Base-by-base conservation (phyloP, 116 monocot species). In the Iris pallida region DNA sequence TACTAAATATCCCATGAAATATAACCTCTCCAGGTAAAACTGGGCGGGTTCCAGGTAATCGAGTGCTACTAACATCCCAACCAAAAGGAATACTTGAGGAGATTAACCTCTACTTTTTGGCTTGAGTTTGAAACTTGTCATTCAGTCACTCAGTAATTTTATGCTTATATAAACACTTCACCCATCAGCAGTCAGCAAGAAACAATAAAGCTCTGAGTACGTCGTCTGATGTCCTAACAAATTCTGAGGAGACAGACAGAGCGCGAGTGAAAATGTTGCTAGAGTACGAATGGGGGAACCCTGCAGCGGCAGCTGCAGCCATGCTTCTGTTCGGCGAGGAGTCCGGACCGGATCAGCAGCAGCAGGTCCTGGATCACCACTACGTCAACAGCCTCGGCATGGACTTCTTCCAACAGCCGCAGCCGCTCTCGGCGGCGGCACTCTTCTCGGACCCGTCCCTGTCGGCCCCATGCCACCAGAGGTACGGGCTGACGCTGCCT, bases 251-350 rank as follows among this genome's bases (percentile, higher is more conserved):
- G 30, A 30, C 30, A 51, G 11, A 51, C 7, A 51, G 13, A 51
- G 49, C 7, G 1, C 0, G 49, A 51, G 7, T 13, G 49, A 51
- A 0, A 9, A 77, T 77, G 78, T 53, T 72, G 71, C 57, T 78
- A 44, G 78, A 78, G 6, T 71, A 78, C 44, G 78, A 78, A 16
- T 78, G 78, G 72, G 51, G 66, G 2, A 78, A 78, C 10, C 66
- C 78, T 11, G 78, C 78, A 18, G 72, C 70, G 4, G 70, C 70
- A 0, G 70, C 76, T 4, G 70, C 72, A 10, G 72, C 78, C 8
- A 78, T 78, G 78, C 55, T 78, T 11, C 51, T 71, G 12, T 78
- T 78, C 45, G 72, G 72, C 0, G 76, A 76, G 5, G 68, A 63
- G 0, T 43, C 19, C 20, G 19, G 7, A 42, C 59, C 7, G 51